Percentiles rank a stretch among this genome's conserved stretches.
Conservation (phyloP, 2,329 filamentous ascomycete genomes). For the Hypoxylon sp. region DNA sequence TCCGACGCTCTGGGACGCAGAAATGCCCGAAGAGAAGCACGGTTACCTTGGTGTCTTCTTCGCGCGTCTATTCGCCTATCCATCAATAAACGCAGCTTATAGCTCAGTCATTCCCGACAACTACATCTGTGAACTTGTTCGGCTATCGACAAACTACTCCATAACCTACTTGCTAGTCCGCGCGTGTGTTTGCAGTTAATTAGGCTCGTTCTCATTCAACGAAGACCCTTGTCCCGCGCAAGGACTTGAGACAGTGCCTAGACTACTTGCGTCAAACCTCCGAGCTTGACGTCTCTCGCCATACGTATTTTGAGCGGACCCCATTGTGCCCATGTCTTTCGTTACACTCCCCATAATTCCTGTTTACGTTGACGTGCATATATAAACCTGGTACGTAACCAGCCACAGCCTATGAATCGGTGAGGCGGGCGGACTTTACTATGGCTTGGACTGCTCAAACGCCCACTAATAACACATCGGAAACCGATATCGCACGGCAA, state of each 20-base stretch:
- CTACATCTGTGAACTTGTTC: slow-evolving; percentile 13
- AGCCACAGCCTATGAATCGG: slow-evolving; percentile 36
- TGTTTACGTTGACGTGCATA: slow-evolving; percentile 47
- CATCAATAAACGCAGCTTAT: slow-evolving; percentile 25
- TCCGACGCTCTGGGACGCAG: slow-evolving; percentile 44
- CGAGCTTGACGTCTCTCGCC: slow-evolving; percentile 39
- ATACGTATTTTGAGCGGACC: slow-evolving; percentile 11
- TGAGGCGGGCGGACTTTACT: slow-evolving; percentile 30
- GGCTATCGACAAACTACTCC: slow-evolving; percentile 27
- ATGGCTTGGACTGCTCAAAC: slow-evolving; percentile 28
- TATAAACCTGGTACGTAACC: slow-evolving; percentile 28
- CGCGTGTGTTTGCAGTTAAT: slow-evolving; percentile 24
- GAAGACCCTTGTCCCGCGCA: slow-evolving; percentile 37
- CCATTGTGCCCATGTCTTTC: slow-evolving; percentile 23
- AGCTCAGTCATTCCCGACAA: slow-evolving; percentile 5
- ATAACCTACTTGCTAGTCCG: slow-evolving; percentile 17
- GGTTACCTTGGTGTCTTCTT: slow-evolving; percentile 27
- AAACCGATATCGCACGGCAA: slow-evolving; percentile 25
- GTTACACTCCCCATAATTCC: slow-evolving; percentile 39
- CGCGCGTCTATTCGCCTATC: slow-evolving; percentile 21
- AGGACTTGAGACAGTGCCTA: slow-evolving; percentile 45
- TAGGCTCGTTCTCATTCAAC: slow-evolving; percentile 14
- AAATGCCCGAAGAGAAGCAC: slow-evolving; percentile 41
- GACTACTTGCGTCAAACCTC: slow-evolving; percentile 41
- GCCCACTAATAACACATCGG: slow-evolving; percentile 18